A percentile compares a stretch with the other conserved stretches of the same genome.
Conservation (phyloP, 2,329 filamentous ascomycete species). For the Fusarium gaditjirri region DNA sequence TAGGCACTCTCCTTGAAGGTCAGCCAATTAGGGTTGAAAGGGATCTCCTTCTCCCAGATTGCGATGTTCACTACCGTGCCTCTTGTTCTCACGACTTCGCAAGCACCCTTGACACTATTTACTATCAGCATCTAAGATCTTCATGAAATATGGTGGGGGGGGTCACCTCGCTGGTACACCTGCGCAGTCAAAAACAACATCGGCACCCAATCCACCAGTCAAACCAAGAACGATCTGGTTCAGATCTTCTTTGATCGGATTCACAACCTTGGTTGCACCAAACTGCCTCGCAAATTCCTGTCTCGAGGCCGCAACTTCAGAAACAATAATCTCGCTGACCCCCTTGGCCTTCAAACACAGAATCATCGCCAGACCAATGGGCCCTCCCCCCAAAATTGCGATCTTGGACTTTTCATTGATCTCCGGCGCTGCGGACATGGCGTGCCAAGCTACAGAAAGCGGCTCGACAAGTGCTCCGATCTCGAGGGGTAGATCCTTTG, state of each 20-base stretch:
- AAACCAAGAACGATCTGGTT: constrained; percentile 57
- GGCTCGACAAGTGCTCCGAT: constrained; percentile 65
- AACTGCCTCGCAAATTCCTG: constrained; percentile 56
- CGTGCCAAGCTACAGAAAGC: constrained; percentile 57
- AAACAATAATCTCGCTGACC: constrained; percentile 58
- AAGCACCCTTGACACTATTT: constrained; percentile 50
- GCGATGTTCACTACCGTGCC: constrained; percentile 73
- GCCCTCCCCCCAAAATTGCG: constrained; percentile 61
- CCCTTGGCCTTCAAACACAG: constrained; percentile 59
- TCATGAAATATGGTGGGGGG: rapidly evolving
- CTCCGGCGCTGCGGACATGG: constrained; percentile 58
- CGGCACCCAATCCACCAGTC: constrained; percentile 61
- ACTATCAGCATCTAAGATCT: neutral
- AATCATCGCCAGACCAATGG: constrained; percentile 60
- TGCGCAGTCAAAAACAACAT: constrained; percentile 71
- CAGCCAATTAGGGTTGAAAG: constrained; percentile 45
- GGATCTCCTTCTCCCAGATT: constrained; percentile 64
- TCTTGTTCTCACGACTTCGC: constrained; percentile 59
- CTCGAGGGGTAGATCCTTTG: constrained; percentile 60
- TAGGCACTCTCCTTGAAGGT: constrained; percentile 42
- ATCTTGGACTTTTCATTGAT: constrained; percentile 55
- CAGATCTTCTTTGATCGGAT: constrained; percentile 58
- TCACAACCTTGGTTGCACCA: constrained; percentile 57
- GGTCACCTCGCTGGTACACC: constrained; percentile 56
- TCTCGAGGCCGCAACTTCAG: constrained; percentile 57